Percentiles rank a stretch among this genome's conserved stretches.
These are phyloP conservation scores for Chloroidium sp. DNA, from an alignment of 163 green algal genomes.

Conservation along the genomic window DNA sequence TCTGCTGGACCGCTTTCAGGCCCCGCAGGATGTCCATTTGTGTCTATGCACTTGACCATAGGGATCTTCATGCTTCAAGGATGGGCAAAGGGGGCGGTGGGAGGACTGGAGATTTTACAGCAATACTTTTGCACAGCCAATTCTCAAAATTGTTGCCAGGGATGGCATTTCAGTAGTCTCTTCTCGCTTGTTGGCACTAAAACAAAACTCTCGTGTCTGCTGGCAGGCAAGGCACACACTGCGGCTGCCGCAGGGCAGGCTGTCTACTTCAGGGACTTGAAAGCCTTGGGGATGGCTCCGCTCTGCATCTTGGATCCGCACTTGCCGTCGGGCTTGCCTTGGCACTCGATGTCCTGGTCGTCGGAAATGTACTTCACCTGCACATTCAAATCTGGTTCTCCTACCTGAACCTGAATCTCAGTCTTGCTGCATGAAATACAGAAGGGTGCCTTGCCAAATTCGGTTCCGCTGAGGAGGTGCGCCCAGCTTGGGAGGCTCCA, in stretches of 20 bases:
- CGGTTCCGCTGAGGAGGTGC: too few species aligned
- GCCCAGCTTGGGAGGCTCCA: too few species aligned
- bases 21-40: too few species aligned
- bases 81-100: neutral
- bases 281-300: neutral
- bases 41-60: too few species aligned
- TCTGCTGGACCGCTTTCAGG: too few species aligned
- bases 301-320: constrained; percentile 18
- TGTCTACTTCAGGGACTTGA: neutral
- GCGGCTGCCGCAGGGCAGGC: neutral
- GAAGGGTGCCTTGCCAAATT: too few species aligned
- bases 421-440: too few species aligned
- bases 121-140: neutral
- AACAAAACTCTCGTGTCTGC: neutral
- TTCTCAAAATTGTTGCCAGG: neutral
- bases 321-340: constrained; percentile 27
- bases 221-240: neutral
- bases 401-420: too few species aligned
- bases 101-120: neutral
- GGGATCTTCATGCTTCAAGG: too few species aligned
- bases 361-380: constrained; percentile 45
- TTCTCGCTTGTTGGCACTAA: neutral
- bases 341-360: constrained; percentile 45
- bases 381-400: too few species aligned
- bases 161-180: neutral